A percentile compares a stretch with the other conserved stretches of the same genome.
Evolutionary conservation across 2,329 filamentous ascomycete species (phyloP).

Genomic region (Ophiosphaerella narmari): DNA sequence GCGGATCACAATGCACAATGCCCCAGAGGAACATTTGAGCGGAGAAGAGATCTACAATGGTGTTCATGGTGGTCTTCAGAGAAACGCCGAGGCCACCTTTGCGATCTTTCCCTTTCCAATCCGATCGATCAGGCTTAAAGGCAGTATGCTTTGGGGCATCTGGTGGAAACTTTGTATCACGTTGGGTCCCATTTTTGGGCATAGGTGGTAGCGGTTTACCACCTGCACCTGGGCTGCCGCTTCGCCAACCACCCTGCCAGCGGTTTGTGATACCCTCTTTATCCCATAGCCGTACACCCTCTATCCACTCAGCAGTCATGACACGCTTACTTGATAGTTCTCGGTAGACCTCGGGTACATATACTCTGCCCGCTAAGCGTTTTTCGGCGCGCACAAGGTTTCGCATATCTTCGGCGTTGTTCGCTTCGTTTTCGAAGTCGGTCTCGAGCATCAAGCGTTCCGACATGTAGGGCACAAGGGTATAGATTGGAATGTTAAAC

Average conservation of each 20-base stretch:
- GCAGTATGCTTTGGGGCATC: slow-evolving; percentile 55
- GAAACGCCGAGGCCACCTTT: slow-evolving; percentile 83
- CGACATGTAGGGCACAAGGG: slow-evolving; percentile 86
- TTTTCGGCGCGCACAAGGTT: slow-evolving; percentile 75
- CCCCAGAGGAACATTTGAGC: slow-evolving; percentile 99
- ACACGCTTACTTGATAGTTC: slow-evolving; percentile 83
- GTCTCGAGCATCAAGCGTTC: slow-evolving; percentile 93
- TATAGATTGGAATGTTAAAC: slow-evolving; percentile 94
- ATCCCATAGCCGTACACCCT: slow-evolving; percentile 91
- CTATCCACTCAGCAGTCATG: slow-evolving; percentile 97
- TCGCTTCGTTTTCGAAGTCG: slow-evolving; percentile 89
- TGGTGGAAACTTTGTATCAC: slow-evolving; percentile 34
- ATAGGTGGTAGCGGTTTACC: slow-evolving; percentile 63
- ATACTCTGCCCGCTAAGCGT: slow-evolving; percentile 77
- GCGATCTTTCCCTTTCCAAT: slow-evolving; percentile 74
- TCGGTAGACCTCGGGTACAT: slow-evolving; percentile 82
- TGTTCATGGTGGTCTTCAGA: slow-evolving; percentile 88
- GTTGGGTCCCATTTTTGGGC: slow-evolving; percentile 38
- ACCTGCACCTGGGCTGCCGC: slow-evolving; percentile 77
- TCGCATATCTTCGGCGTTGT: slow-evolving; percentile 85
- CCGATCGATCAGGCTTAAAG: slow-evolving; percentile 78
- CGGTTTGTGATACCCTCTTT: slow-evolving; percentile 76
- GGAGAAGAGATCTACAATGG: slow-evolving; percentile 95
- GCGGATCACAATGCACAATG: slow-evolving; percentile 92
- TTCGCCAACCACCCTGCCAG: slow-evolving; percentile 78